These are phyloP conservation scores for Smallanthus sonchifolius DNA, from an alignment of 129 eudicot genomes.

Conservation along the genomic window DNA sequence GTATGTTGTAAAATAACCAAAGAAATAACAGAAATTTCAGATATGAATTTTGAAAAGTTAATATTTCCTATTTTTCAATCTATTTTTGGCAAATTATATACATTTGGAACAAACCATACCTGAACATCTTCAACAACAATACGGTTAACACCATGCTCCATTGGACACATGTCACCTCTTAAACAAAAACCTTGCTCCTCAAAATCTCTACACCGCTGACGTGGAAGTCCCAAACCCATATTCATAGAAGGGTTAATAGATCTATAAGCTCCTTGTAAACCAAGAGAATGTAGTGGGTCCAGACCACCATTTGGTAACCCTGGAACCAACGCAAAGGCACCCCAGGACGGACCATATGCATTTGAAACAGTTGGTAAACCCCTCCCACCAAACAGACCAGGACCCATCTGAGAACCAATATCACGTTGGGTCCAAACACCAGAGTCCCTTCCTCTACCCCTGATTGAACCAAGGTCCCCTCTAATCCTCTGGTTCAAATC, in stretches of 20 bases:
- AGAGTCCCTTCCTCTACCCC: constrained; percentile 82
- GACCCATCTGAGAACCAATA: constrained; percentile 58
- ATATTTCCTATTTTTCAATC: not conserved
- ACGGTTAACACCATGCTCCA: constrained; percentile 98
- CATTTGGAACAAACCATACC: constrained; percentile 42
- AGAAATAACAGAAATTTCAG: constrained; percentile 25
- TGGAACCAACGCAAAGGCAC: constrained; percentile 76
- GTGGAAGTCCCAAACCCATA: constrained; percentile 71
- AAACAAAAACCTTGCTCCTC: constrained; percentile 98
- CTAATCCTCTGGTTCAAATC: constrained; percentile 57
- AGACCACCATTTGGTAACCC: constrained; percentile 73
- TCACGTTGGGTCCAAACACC: constrained; percentile 64
- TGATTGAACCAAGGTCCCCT: constrained; percentile 56
- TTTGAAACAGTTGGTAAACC: constrained; percentile 74
- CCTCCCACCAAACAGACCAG: constrained; percentile 67
- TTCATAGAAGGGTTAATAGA: constrained; percentile 63
- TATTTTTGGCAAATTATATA: not conserved
- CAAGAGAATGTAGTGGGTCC: constrained; percentile 69
- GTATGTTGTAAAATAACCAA: constrained; percentile 39
- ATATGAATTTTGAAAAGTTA: constrained; percentile 6
- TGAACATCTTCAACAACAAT: constrained; percentile 97
- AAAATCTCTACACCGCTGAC: constrained; percentile 89
- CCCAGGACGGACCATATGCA: constrained; percentile 70
- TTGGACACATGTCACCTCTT: constrained; percentile 99
- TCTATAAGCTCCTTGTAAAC: constrained; percentile 67